Conservation (phyloP, 2,329 filamentous ascomycete genomes). For the Sporothrix sp. region DNA sequence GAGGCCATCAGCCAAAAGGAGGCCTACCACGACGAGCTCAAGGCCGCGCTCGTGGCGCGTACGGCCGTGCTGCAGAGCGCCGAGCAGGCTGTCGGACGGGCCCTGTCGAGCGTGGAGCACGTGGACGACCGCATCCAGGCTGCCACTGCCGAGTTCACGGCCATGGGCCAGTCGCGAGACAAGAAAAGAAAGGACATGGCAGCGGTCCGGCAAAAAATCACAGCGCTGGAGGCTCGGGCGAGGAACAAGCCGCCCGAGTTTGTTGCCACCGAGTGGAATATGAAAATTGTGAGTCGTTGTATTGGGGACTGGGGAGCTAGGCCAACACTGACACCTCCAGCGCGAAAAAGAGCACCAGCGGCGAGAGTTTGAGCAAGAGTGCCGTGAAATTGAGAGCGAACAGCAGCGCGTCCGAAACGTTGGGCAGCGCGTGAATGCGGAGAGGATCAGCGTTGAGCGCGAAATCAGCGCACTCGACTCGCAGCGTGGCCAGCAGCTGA, state of each 20-base stretch:
- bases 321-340: too few relatives aligned
- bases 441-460: slow-evolving; percentile 17
- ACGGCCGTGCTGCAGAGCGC: slow-evolving; percentile 42
- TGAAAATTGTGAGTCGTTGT: slow-evolving; percentile 65
- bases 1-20: slow-evolving; percentile 60
- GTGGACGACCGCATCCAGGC: slow-evolving; percentile 32
- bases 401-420: slow-evolving; percentile 12
- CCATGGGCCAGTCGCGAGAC: slow-evolving; percentile 41
- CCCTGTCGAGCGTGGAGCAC: slow-evolving; percentile 32
- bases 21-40: slow-evolving; percentile 50
- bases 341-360: slow-evolving; percentile 49
- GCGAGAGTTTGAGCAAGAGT: slow-evolving; percentile 40
- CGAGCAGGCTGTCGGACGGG: slow-evolving; percentile 41
- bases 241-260: slow-evolving; percentile 57
- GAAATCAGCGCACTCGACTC: slow-evolving; percentile 52
- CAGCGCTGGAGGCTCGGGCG: slow-evolving; percentile 51
- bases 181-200: slow-evolving; percentile 43
- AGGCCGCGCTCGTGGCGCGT: slow-evolving; percentile 45
- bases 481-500: slow-evolving; percentile 62
- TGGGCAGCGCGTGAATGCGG: not conserved
- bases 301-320: too few relatives aligned
- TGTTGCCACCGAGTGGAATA: slow-evolving; percentile 60
- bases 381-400: slow-evolving; percentile 25
- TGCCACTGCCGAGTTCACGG: slow-evolving; percentile 40
- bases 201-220: slow-evolving; percentile 47